phyloP scores from a whole-genome alignment of 306 rosid species.

The Vigna mungo region DNA sequence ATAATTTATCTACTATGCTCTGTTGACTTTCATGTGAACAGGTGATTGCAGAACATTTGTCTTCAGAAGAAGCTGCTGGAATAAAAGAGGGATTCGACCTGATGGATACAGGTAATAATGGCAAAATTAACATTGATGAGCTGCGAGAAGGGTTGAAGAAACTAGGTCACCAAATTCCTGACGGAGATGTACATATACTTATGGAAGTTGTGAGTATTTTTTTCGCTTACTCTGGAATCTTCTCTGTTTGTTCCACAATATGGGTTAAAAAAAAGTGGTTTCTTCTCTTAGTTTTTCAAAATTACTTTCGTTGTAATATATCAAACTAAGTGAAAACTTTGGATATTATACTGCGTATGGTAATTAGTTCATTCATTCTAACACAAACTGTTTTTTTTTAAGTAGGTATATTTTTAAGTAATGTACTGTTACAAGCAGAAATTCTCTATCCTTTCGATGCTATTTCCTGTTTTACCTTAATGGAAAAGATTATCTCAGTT shows the following conservation, averaged over 20 bases:
- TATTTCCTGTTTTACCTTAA: constrained; percentile 17
- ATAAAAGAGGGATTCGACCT: constrained; percentile 78
- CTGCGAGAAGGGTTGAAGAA: constrained; percentile 75
- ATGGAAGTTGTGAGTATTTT: constrained; percentile 87
- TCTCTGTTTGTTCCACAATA: constrained; percentile 24
- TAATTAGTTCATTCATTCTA: constrained; percentile 10
- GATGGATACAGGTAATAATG: constrained; percentile 77
- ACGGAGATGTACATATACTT: constrained; percentile 75
- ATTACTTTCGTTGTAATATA: constrained; percentile 1
- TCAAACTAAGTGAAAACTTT: constrained; percentile 32
- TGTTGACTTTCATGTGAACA: constrained; percentile 49
- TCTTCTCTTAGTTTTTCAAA: not conserved
- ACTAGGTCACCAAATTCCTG: constrained; percentile 88
- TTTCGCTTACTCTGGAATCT: constrained; percentile 21
- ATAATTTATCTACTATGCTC: constrained; percentile 7
- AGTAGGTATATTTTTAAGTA: constrained; percentile 2
- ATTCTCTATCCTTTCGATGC: constrained; percentile 15
- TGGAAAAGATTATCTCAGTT: constrained; percentile 6
- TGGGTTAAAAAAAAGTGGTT: constrained; percentile 16
- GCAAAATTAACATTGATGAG: constrained; percentile 79
- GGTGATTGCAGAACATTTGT: constrained; percentile 91
- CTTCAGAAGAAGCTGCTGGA: constrained; percentile 89
- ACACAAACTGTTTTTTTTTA: not conserved
- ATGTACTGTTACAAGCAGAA: constrained; percentile 19
- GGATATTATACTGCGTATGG: not conserved